A percentile compares a stretch with the other conserved stretches of the same genome.
Evolutionary conservation across 768 basidiomycete genomes (phyloP).

Genomic region (Kockovaella imperatae): DNA sequence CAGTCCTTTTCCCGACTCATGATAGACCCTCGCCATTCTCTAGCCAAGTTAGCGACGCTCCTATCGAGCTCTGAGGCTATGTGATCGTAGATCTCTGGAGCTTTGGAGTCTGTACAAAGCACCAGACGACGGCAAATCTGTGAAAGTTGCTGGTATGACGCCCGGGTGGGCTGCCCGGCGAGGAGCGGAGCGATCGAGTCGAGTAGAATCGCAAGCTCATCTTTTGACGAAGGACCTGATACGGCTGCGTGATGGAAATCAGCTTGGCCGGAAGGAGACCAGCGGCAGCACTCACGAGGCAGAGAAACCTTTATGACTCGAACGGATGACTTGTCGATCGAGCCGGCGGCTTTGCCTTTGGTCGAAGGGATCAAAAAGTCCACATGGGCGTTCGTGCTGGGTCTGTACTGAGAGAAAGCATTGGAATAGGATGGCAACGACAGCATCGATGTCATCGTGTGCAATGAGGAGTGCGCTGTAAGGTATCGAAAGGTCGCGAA

Average conservation of each 20-base stretch:
- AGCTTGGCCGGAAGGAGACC: neutral
- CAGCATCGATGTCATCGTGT: conserved; percentile 6
- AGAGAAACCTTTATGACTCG: conserved; percentile 11
- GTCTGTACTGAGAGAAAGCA: conserved; percentile 25
- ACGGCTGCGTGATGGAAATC: neutral
- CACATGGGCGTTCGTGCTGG: conserved; percentile 26
- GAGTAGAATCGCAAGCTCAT: conserved; percentile 11
- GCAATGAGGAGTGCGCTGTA: neutral
- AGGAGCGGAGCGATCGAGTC: conserved; percentile 18
- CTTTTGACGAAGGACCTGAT: conserved; percentile 6
- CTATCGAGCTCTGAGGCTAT: conserved; percentile 25
- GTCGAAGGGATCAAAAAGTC: conserved; percentile 19
- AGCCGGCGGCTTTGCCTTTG: too few relatives aligned
- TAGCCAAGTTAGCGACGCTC: conserved; percentile 13
- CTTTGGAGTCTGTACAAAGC: conserved; percentile 22
- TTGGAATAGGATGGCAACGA: conserved; percentile 5
- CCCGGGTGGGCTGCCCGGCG: conserved; percentile 10
- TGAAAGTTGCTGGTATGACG: conserved; percentile 28
- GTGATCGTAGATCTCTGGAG: conserved; percentile 22
- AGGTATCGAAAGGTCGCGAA: neutral
- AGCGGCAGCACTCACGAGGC: conserved; percentile 1
- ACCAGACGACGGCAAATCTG: conserved; percentile 21
- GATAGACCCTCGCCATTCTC: conserved; percentile 28
- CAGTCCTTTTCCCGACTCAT: conserved; percentile 23
- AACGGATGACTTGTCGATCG: conserved; percentile 10